Evolutionary conservation across 208 protist species (phyloP), one percentile per base, ranked within the genome.

Genomic region (Phytomonas francai): DNA sequence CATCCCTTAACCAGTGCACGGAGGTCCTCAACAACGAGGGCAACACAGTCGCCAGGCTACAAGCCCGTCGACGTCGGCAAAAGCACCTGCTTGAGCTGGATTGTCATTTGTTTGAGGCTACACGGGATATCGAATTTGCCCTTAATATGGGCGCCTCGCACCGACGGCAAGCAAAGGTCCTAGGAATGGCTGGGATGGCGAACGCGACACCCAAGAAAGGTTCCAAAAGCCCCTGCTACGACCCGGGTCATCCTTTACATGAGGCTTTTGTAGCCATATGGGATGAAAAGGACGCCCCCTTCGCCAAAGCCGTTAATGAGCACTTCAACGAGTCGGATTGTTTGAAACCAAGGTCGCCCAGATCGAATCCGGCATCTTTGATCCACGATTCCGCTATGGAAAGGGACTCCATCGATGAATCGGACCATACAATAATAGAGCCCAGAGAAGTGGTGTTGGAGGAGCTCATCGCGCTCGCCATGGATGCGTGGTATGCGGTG

Each of bases 401-500:
- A 7, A 34, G 59, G 36, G 31, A 61, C 31, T 39, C 12, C 11
- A 63, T 28, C 14, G 58, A 28, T 11, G 51, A 36, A 8, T 57
- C 28, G 9, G 61, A 19, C 28, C 58, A 68, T 25, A 1, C 22
- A 34, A 28, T 61, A n/a, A 30, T 51, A 22, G 45, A 67, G 32
- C 29, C 65, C 14, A 51, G 74, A 30, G 71, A 79, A 19, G 65
- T 77, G 34, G 84, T 91, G 45, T 67, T 78, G 57, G 77, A 74
- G 42, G 89, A 92, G 74, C 80, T 94, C 19, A 71, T 77, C 16
- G 85, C 86, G 0, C 72, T 92, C 63, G 86, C 89, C 25, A 87
- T 94, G 76, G 89, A 94, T 60, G 81, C 86, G 69, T 94, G 89
- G 86, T 92, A 94, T 72, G 81, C 67, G 25, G 81, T 87, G 3